phyloP scores from a whole-genome alignment of 257 asterid species.

The Gentiana macrophylla region DNA sequence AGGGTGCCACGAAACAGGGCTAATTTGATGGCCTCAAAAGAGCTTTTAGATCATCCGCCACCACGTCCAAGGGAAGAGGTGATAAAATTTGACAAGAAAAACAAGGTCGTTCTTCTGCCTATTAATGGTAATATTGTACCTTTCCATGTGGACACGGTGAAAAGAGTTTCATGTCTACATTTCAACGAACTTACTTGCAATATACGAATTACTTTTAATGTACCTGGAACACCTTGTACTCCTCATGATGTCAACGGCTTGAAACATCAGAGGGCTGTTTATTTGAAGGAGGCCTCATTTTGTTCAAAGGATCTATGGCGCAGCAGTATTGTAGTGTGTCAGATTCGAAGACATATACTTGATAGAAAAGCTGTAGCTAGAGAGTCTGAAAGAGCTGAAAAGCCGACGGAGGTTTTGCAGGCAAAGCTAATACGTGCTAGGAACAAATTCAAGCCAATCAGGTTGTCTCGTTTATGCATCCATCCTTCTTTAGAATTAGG shows the following conservation, averaged over 20 bases:
- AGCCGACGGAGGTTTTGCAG: constrained; percentile 65
- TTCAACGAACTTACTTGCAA: constrained; percentile 53
- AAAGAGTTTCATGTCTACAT: constrained; percentile 63
- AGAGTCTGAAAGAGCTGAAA: constrained; percentile 73
- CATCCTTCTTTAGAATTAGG: constrained; percentile 53
- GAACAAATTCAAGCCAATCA: constrained; percentile 17
- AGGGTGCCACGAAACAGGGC: constrained; percentile 10
- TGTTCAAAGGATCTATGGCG: constrained; percentile 68
- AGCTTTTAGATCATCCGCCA: constrained; percentile 44
- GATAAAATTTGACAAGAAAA: constrained; percentile 64
- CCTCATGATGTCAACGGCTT: constrained; percentile 45
- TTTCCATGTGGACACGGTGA: constrained; percentile 57
- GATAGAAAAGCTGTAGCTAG: constrained; percentile 51
- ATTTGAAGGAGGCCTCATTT: constrained; percentile 52
- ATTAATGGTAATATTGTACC: constrained; percentile 58
- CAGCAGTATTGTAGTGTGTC: constrained; percentile 54
- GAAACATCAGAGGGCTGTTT: constrained; percentile 47
- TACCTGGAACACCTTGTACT: constrained; percentile 63
- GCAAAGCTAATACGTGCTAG: constrained; percentile 53
- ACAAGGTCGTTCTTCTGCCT: constrained; percentile 58
- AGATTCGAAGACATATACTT: constrained; percentile 33
- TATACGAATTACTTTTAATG: constrained; percentile 50
- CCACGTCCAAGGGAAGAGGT: constrained; percentile 52
- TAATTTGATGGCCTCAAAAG: constrained; percentile 30
- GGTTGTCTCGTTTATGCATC: constrained; percentile 41